Evolutionary conservation across 352 stramenopile genomes (phyloP).

Genomic region (Globisporangium camurandrum): DNA sequence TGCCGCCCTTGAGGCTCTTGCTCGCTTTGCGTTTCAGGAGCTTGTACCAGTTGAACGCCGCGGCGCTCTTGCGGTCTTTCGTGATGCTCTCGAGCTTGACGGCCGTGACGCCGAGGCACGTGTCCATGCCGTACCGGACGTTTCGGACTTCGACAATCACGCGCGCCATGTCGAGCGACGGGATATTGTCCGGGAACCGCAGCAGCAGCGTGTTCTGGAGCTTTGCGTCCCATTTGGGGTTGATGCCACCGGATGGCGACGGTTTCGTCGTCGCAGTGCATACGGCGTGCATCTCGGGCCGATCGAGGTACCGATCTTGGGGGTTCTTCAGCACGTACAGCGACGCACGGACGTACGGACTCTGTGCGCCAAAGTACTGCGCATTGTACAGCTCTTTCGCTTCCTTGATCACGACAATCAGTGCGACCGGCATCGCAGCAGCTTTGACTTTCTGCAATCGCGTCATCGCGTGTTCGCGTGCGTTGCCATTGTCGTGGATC

Average conservation of each 20-base stretch:
- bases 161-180: conserved; percentile 54
- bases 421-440: conserved; percentile 62
- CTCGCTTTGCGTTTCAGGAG: conserved; percentile 73
- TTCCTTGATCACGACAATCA: conserved; percentile 79
- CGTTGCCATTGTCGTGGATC: conserved; percentile 41
- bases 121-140: conserved; percentile 78
- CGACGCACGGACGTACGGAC: conserved; percentile 75
- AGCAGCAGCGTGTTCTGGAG: conserved; percentile 79
- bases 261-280: conserved; percentile 75
- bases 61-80: conserved; percentile 62
- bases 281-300: conserved; percentile 69
- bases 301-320: conserved; percentile 68
- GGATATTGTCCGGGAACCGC: conserved; percentile 52
- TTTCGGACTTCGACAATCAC: conserved; percentile 86
- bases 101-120: conserved; percentile 73
- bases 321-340: conserved; percentile 79
- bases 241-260: conserved; percentile 58
- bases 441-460: conserved; percentile 71
- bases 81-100: conserved; percentile 79
- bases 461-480: conserved; percentile 43
- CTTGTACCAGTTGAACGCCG: conserved; percentile 86
- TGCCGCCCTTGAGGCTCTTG: conserved; percentile 35
- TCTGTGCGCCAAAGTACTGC: conserved; percentile 82
- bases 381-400: conserved; percentile 77
- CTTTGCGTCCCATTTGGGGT: conserved; percentile 66